Base-by-base conservation (phyloP, 2,329 filamentous ascomycete genomes). In the Tolypocladium guangdongense region DNA sequence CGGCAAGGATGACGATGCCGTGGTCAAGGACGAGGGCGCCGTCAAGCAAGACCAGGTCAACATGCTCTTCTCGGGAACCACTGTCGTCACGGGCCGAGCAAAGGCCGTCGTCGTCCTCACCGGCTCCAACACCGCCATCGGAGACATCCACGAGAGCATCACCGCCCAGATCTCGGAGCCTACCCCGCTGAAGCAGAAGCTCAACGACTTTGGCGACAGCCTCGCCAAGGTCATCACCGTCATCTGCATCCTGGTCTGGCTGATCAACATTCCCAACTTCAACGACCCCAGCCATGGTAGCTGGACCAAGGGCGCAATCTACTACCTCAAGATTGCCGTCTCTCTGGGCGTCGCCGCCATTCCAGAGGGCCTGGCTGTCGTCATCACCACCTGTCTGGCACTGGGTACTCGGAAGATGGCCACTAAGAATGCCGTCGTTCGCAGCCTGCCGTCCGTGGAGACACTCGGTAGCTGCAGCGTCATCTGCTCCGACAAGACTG, bases 401-500 rank as follows among this genome's bases (percentile, higher is more conserved):
- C 80, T 99, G 35, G 93, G 95, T 62, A 99, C 95, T 5, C 85
- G 93, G 59, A 97, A 96, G 74, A 99, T 99, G 95, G 95, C 93
- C 22, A 88, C 90, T 55, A 97, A 96, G 78, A 97, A 97, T 66
- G 93, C 93, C 8, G 91, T 99, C 38, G 95, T 99, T 55, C 84
- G 95, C 70, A 96, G 90, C 67, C 76, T 99, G 62, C 93, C 93
- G 22, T 99, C 93, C 1, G 93, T 99, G 51, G 93, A 99, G 73
- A 99, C 93, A 14, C 80, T 99, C 52, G 93, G 93, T 67, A 99
- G 93, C 79, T 99, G 93, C 81, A 99, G 93, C 65, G 91, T 99
- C 54, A 96, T 99, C 68, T 99, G 95, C 77, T 99, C 95, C 4
- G 93, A 99, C 78, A 99, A 99, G 78, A 99, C 93, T 6, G 95